Conservation (phyloP, 1,284 basidiomycete genomes). For the Fomitiporia mediterranea region DNA sequence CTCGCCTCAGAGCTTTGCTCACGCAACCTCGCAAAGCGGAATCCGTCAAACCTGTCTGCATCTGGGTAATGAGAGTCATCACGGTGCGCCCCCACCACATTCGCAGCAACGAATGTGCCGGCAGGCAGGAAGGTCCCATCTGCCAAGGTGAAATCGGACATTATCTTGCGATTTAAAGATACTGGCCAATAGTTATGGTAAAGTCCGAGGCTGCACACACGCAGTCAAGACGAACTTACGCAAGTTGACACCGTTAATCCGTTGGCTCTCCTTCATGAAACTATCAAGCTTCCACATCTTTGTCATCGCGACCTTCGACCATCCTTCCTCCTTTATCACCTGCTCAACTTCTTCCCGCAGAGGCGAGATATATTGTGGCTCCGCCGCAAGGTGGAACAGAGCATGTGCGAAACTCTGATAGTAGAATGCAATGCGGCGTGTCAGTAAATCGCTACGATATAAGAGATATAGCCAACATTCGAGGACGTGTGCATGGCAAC, state of each 20-base stretch:
- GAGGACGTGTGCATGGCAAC: conserved; percentile 32
- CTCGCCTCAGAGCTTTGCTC: conserved; percentile 25
- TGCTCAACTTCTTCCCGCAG: conserved; percentile 43
- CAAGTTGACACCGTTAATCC: conserved; percentile 31
- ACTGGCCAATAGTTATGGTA: conserved; percentile 12
- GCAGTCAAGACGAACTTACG: conserved; percentile 18
- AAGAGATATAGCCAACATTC: conserved; percentile 22
- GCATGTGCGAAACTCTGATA: conserved; percentile 34
- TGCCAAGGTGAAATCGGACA: conserved; percentile 36
- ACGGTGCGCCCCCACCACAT: conserved; percentile 38
- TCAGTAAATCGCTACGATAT: conserved; percentile 24
- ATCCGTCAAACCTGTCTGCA: conserved; percentile 39
- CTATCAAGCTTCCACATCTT: conserved; percentile 47
- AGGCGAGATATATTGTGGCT: conserved; percentile 37
- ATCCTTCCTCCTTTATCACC: conserved; percentile 35
- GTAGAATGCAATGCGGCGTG: conserved; percentile 21
- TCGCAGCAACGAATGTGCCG: conserved; percentile 39
- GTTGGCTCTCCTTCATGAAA: conserved; percentile 43
- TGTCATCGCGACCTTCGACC: conserved; percentile 39
- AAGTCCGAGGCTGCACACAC: background rate
- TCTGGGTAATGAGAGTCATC: conserved; percentile 39
- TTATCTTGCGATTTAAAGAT: conserved; percentile 22
- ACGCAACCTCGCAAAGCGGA: conserved; percentile 43
- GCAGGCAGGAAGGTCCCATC: conserved; percentile 42
- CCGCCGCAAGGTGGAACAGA: conserved; percentile 39